Conservation (phyloP, 192 early-diverging fungal species). For the Radiomyces spectabilis region DNA sequence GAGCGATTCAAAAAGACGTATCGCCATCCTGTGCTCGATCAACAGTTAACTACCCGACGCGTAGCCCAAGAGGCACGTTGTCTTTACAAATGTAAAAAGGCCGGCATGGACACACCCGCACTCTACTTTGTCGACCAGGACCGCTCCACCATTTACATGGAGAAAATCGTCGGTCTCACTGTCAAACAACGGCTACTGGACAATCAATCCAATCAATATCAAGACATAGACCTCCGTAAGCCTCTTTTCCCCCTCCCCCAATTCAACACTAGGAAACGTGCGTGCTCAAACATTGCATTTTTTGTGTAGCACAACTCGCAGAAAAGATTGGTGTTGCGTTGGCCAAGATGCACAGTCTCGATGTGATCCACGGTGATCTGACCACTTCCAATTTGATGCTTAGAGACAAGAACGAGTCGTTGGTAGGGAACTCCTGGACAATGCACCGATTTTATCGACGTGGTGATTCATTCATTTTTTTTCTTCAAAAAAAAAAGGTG, state of each 20-base stretch:
- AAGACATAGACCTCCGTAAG: slow-evolving; percentile 8
- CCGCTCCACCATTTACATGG: slow-evolving; percentile 80
- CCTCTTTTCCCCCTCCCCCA: neutral
- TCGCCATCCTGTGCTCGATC: slow-evolving; percentile 86
- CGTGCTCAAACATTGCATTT: neutral
- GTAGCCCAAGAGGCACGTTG: slow-evolving; percentile 84
- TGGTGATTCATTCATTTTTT: too few relatives aligned
- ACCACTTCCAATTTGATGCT: slow-evolving; percentile 94
- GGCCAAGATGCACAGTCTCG: slow-evolving; percentile 73
- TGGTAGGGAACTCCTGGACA: slow-evolving; percentile 30
- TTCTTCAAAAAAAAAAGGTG: neutral
- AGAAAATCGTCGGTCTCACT: slow-evolving; percentile 73
- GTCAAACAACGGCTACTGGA: slow-evolving; percentile 62
- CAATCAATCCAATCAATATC: slow-evolving; percentile 11
- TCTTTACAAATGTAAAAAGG: slow-evolving; percentile 60
- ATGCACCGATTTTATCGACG: neutral
- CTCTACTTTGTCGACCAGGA: slow-evolving; percentile 74
- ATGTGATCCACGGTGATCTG: slow-evolving; percentile 94
- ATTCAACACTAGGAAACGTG: neutral
- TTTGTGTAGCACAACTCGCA: slow-evolving; percentile 28
- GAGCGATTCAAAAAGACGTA: slow-evolving; percentile 91
- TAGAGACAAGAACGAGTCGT: slow-evolving; percentile 33
- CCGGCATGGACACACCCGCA: slow-evolving; percentile 74
- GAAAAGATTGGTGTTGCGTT: slow-evolving; percentile 55
- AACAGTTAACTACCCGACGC: slow-evolving; percentile 66